These are phyloP conservation scores for Lodderomyces theae DNA, from an alignment of 1,139 yeast genomes.

Conservation along the genomic window DNA sequence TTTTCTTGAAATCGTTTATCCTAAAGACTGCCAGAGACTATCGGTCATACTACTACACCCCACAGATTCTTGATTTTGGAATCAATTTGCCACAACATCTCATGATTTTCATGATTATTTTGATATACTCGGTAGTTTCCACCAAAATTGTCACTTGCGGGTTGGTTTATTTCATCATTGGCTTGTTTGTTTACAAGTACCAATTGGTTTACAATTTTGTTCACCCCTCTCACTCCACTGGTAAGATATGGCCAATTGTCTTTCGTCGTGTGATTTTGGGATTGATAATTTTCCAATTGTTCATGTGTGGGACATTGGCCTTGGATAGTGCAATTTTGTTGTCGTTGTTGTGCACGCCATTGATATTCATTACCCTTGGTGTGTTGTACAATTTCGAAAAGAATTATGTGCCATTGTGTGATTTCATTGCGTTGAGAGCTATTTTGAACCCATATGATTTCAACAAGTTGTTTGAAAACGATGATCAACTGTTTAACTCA, in stretches of 20 bases:
- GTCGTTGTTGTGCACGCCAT: conserved; percentile 51
- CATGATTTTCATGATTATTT: conserved; percentile 57
- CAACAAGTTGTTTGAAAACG: conserved; percentile 43
- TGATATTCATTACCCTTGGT: conserved; percentile 48
- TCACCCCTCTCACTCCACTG: conserved; percentile 71
- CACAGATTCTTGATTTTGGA: conserved; percentile 67
- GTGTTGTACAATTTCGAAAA: conserved; percentile 57
- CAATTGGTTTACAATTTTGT: conserved; percentile 65
- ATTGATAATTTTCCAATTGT: conserved; percentile 56
- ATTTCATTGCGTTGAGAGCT: conserved; percentile 63
- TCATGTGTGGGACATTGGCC: conserved; percentile 69
- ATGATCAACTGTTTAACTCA: conserved; percentile 11
- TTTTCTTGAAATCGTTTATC: conserved; percentile 47
- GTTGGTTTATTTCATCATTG: conserved; percentile 55
- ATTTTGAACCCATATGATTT: conserved; percentile 46
- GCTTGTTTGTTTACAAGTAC: conserved; percentile 64
- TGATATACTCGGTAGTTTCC: conserved; percentile 64
- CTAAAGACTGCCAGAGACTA: conserved; percentile 59
- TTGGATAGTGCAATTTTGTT: conserved; percentile 57
- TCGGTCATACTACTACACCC: conserved; percentile 60
- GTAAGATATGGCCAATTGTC: conserved; percentile 70
- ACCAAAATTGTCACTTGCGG: conserved; percentile 66
- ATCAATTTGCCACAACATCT: conserved; percentile 65
- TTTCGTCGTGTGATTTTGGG: conserved; percentile 63
- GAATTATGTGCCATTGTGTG: conserved; percentile 57